phyloP scores from a whole-genome alignment of 2,329 filamentous ascomycete genomes.

The Periconia macrospinosa region DNA sequence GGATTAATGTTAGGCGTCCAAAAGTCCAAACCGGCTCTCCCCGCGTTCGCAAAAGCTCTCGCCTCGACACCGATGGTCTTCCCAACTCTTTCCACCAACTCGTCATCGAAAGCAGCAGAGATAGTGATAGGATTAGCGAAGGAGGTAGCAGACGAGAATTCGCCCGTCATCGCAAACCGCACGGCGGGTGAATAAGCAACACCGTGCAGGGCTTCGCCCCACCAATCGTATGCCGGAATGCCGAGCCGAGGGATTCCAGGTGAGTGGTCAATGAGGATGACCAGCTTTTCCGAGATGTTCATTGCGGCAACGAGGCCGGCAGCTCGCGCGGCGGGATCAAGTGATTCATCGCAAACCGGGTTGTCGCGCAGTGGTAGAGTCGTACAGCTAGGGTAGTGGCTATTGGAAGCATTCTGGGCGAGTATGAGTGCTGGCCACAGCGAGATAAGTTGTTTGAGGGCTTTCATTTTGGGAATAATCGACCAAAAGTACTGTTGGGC shows the following conservation, averaged over 20 bases:
- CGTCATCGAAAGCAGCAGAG: constrained; percentile 66
- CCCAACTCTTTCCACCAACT: constrained; percentile 60
- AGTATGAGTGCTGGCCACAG: too few species aligned
- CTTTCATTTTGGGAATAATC: too few species aligned
- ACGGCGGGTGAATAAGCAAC: constrained; percentile 57
- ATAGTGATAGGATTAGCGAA: constrained; percentile 68
- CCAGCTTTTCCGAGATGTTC: not conserved
- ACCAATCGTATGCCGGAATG: constrained; percentile 17
- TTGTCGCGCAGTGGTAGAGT: not conserved
- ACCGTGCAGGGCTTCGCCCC: constrained; percentile 66
- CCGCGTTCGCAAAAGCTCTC: constrained; percentile 65
- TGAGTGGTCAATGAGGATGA: constrained; percentile 14
- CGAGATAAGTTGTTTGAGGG: too few species aligned
- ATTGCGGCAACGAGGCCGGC: not conserved
- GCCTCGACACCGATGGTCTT: constrained; percentile 62
- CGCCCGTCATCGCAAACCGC: constrained; percentile 54
- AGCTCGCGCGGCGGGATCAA: not conserved
- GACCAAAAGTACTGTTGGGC: too few species aligned
- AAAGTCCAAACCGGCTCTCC: constrained; percentile 56
- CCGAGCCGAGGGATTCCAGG: constrained; percentile 45
- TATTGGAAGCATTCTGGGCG: too few species aligned
- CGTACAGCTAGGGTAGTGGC: too few species aligned
- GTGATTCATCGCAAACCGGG: not conserved
- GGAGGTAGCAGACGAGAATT: constrained; percentile 65
- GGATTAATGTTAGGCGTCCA: constrained; percentile 71